Base-by-base conservation (phyloP, 495 filamentous ascomycete genomes). In the Tuber brumale region DNA sequence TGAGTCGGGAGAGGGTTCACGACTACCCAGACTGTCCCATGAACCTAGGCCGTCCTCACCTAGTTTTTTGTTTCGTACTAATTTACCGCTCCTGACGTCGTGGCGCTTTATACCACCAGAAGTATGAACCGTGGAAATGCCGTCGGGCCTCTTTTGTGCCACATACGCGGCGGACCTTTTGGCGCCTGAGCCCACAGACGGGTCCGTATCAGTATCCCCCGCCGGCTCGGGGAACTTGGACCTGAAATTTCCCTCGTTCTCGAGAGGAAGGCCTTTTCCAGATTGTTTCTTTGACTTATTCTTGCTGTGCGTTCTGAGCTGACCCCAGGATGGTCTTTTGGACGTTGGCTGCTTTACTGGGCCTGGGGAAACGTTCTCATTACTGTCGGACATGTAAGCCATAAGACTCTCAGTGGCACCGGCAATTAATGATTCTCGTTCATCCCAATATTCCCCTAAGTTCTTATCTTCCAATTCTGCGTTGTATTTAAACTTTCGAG, bases 321-420 rank as follows among this genome's bases (percentile, higher is more conserved):
- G 57, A 31, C 27, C n/a, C 57, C 57, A 31, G 6, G 27, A 31
- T 31, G 16, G 57, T 43, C 79, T 79, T 44, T 76, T 79, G 5
- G 78, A 72, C 6, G 78, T 79, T 37, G 76, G 71, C 46, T 79
- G 75, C 18, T 66, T 70, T 0, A 79, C 41, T 44, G 78, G 71
- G 35, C 76, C 75, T 69, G 76, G 75, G 46, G 73, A 73, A 42
- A 37, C 70, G 70, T 73, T 51, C 43, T 66, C 70, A 44, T 71
- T 69, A 51, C 75, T 66, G n/a, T 31, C 57, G 31, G 57, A 66
- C 27, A 31, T 66, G n/a, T 66, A 66, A 66, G 57, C n/a, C 57
- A 66, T 66, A n/a, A 66, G 57, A 18, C 10, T 66, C 14, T 31
- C n/a, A 66, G 57, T 2, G 14, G 12, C 12, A 1, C n/a, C 45